Percentiles rank a stretch among this genome's conserved stretches.
Conservation (phyloP, 2,329 filamentous ascomycete species). For the Helotiales sp. region DNA sequence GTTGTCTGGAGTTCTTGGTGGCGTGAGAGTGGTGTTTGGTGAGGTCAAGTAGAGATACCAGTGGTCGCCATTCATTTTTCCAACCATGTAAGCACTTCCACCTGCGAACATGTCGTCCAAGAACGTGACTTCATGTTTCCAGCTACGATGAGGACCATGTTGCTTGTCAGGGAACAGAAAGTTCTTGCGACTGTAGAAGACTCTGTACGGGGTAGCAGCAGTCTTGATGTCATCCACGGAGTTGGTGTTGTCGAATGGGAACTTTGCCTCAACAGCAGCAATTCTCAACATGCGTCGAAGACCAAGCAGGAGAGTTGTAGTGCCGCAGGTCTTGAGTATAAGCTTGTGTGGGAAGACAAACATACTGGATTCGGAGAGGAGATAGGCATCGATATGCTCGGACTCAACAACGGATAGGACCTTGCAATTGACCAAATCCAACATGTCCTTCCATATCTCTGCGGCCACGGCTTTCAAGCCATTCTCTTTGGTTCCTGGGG, state of each 20-base stretch:
- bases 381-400: conserved; percentile 92
- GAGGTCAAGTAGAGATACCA: conserved; percentile 98
- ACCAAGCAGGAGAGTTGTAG: conserved; percentile 89
- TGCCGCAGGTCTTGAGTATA: conserved; percentile 97
- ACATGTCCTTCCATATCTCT: conserved; percentile 93
- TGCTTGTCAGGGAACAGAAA: conserved; percentile 96
- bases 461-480: conserved; percentile 86
- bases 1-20: conserved; percentile 74
- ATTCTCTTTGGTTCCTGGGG: conserved; percentile 69
- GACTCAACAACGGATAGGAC: conserved; percentile 93
- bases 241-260: conserved; percentile 76
- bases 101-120: conserved; percentile 90
- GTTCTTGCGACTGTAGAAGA: conserved; percentile 99
- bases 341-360: conserved; percentile 99
- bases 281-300: conserved; percentile 92
- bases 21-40: conserved; percentile 78
- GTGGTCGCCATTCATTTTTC: conserved; percentile 99
- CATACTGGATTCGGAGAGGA: conserved; percentile 99
- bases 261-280: conserved; percentile 85
- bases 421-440: conserved; percentile 98
- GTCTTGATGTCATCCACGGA: conserved; percentile 70
- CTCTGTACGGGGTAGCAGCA: conserved; percentile 87
- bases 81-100: conserved; percentile 98
- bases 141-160: conserved; percentile 92
- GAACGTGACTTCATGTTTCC: conserved; percentile 93